These are phyloP conservation scores for Pseudogymnoascus pannorum DNA, from an alignment of 2,329 filamentous ascomycete genomes.

Conservation along the genomic window DNA sequence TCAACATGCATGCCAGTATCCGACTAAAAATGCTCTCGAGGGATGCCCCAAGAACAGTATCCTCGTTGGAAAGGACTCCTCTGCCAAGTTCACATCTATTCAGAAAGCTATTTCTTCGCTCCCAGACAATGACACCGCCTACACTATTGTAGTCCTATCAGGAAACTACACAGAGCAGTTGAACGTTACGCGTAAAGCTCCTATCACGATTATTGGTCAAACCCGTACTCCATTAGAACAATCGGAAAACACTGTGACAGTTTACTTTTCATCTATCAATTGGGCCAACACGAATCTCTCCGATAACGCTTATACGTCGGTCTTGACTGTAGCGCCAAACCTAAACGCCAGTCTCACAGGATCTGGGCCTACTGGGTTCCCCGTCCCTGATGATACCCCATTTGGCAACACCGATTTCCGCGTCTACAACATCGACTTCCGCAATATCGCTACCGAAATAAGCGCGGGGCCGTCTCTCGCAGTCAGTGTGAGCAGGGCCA, in stretches of 20 bases:
- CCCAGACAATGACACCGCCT: conserved; percentile 14
- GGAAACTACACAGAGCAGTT: conserved; percentile 51
- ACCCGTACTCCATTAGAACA: conserved; percentile 21
- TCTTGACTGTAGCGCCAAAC: conserved; percentile 55
- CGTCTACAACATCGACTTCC: conserved; percentile 60
- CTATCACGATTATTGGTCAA: conserved; percentile 55
- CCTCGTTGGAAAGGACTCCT: conserved; percentile 34
- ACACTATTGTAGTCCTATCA: conserved; percentile 51
- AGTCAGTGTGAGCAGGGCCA: conserved; percentile 53
- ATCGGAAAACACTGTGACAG: conserved; percentile 41
- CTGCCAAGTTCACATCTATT: conserved; percentile 34
- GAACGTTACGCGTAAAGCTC: conserved; percentile 55
- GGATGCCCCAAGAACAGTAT: conserved; percentile 36
- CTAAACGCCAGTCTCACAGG: conserved; percentile 56
- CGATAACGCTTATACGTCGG: conserved; percentile 57
- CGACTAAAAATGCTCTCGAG: conserved; percentile 24
- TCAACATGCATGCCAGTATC: conserved; percentile 11
- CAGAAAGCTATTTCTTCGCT: conserved; percentile 32
- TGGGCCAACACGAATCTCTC: conserved; percentile 29
- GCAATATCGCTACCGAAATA: conserved; percentile 35
- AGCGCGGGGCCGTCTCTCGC: conserved; percentile 52
- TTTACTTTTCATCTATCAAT: conserved; percentile 52
- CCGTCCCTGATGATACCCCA: conserved; percentile 52
- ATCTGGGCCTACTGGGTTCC: conserved; percentile 52
- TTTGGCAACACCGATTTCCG: conserved; percentile 58